A percentile compares a stretch with the other conserved stretches of the same genome.
These are phyloP conservation scores for Remersonia thermophila DNA, from an alignment of 2,329 filamentous ascomycete genomes.

Conservation along the genomic window DNA sequence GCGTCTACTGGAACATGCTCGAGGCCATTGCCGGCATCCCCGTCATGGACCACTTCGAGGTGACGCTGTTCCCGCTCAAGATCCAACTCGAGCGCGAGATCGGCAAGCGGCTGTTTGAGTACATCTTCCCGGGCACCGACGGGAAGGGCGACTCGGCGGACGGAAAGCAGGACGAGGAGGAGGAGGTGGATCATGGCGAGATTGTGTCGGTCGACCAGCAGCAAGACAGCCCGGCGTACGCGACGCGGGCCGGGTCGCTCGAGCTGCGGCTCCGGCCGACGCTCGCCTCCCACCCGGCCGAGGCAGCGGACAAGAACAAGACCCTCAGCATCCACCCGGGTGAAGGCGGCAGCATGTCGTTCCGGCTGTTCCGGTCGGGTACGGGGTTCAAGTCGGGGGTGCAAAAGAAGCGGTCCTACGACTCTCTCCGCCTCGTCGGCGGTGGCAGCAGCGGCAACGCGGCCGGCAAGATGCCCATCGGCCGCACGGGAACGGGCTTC, in stretches of 20 bases:
- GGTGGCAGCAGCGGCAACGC: too few relatives aligned
- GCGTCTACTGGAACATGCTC: conserved; percentile 95
- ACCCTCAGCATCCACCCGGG: conserved; percentile 36
- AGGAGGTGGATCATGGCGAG: conserved; percentile 34
- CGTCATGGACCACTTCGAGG: conserved; percentile 93
- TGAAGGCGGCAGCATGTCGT: conserved; percentile 33
- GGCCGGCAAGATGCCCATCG: too few relatives aligned
- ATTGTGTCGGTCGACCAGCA: conserved; percentile 34
- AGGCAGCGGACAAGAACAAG: conserved; percentile 30
- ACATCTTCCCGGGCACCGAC: conserved; percentile 83
- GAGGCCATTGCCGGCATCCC: conserved; percentile 96
- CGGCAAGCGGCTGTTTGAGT: conserved; percentile 87
- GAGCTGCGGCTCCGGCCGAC: conserved; percentile 78
- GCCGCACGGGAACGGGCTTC: conserved; percentile 29
- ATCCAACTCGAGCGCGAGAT: conserved; percentile 89
- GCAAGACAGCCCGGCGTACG: conserved; percentile 31
- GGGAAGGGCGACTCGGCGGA: conserved; percentile 27
- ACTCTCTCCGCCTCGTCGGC: conserved; percentile 38
- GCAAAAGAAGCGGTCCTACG: conserved; percentile 42
- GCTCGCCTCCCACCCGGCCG: conserved; percentile 43
- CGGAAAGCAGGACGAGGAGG: conserved; percentile 39
- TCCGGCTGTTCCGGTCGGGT: conserved; percentile 39
- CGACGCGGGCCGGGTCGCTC: conserved; percentile 58
- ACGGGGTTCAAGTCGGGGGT: conserved; percentile 30
- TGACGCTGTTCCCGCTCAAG: conserved; percentile 84